phyloP scores from a whole-genome alignment of 768 basidiomycete genomes.

The Suillus clintonianus region DNA sequence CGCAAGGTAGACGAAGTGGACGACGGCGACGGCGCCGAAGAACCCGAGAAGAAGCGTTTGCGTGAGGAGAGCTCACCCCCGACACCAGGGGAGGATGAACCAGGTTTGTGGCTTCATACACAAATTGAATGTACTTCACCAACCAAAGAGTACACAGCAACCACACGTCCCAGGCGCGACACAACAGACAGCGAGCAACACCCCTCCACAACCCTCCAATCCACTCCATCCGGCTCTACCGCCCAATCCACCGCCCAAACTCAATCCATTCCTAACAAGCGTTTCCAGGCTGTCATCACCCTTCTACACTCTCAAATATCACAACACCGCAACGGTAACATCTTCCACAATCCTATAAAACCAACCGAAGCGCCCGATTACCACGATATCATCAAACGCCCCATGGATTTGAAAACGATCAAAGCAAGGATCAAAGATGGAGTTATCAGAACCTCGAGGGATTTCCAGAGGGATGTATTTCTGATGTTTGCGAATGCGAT shows the following conservation, averaged over 20 bases:
- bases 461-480: constrained; percentile 88
- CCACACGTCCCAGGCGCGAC: constrained; percentile 18
- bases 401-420: constrained; percentile 95
- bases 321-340: constrained; percentile 83
- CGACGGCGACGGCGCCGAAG: constrained; percentile 38
- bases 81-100: constrained; percentile 60
- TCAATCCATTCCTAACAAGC: constrained; percentile 49
- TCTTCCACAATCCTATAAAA: constrained; percentile 91
- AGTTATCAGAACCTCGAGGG: constrained; percentile 73
- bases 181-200: constrained; percentile 17
- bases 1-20: constrained; percentile 66
- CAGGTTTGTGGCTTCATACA: constrained; percentile 31
- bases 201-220: constrained; percentile 19
- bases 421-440: constrained; percentile 86
- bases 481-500: constrained; percentile 97
- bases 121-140: not conserved
- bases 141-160: constrained; percentile 5
- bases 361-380: constrained; percentile 89
- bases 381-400: constrained; percentile 87
- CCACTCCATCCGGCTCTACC: not conserved
- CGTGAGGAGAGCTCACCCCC: constrained; percentile 68
- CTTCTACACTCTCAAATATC: constrained; percentile 83
- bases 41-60: constrained; percentile 55
- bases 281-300: constrained; percentile 79
- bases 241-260: not conserved